Evolutionary conservation across 2,329 filamentous ascomycete genomes (phyloP).

Genomic region (Seiridium unicorne): DNA sequence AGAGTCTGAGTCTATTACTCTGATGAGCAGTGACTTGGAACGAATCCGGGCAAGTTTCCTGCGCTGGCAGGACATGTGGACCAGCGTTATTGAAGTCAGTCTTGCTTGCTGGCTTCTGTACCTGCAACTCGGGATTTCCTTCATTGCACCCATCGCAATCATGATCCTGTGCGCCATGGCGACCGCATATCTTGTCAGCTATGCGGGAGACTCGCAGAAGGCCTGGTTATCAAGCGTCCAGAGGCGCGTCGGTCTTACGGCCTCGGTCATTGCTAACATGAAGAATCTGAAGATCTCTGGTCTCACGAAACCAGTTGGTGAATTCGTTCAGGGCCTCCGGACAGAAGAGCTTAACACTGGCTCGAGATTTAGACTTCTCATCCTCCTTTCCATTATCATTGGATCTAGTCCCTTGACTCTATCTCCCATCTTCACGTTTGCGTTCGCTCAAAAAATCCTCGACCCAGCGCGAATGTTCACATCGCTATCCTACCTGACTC

Average conservation of each 20-base stretch:
- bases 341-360: constrained; percentile 29
- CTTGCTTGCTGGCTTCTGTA: constrained; percentile 6
- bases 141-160: constrained; percentile 16
- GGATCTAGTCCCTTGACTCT: neutral
- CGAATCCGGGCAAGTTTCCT: constrained; percentile 20
- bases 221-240: constrained; percentile 22
- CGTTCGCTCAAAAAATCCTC: neutral
- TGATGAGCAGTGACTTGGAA: constrained; percentile 32
- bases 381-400: neutral
- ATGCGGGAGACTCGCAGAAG: constrained; percentile 12
- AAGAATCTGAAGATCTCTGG: constrained; percentile 38
- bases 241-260: constrained; percentile 23
- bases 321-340: constrained; percentile 31
- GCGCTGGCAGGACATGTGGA: constrained; percentile 19
- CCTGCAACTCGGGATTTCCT: neutral
- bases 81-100: constrained; percentile 14
- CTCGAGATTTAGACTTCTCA: constrained; percentile 22
- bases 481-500: neutral
- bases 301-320: constrained; percentile 25
- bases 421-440: constrained; percentile 1
- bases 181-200: neutral
- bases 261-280: constrained; percentile 29
- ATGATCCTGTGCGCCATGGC: constrained; percentile 10
- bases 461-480: neutral
- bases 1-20: constrained; percentile 23